Conservation (phyloP, 2,329 filamentous ascomycete genomes). For the Penicillium decumbens region DNA sequence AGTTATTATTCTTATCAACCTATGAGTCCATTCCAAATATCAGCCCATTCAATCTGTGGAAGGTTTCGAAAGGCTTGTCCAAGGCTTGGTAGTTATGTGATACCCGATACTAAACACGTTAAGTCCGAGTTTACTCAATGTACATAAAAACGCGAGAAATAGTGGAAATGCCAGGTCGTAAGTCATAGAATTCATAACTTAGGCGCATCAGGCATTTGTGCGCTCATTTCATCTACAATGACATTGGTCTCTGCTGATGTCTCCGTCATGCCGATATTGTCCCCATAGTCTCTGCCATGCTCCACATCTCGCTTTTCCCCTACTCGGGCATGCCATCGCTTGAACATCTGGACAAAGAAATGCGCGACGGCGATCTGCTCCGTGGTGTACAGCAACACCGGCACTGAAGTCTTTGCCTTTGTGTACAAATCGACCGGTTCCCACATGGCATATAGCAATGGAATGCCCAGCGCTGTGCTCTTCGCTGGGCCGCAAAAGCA, state of each 20-base stretch:
- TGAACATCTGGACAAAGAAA: slow-evolving; percentile 37
- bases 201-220: background rate
- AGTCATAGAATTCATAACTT: background rate
- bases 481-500: slow-evolving; percentile 72
- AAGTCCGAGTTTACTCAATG: background rate
- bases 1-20: background rate
- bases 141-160: background rate
- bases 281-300: background rate
- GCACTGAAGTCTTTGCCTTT: slow-evolving; percentile 38
- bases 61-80: background rate
- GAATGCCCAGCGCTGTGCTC: slow-evolving; percentile 66
- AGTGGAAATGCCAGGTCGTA: background rate
- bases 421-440: slow-evolving; percentile 29
- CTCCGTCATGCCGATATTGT: slow-evolving; percentile 10
- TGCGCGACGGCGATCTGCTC: slow-evolving; percentile 40
- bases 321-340: slow-evolving; percentile 27
- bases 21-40: background rate
- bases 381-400: slow-evolving; percentile 38
- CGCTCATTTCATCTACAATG: slow-evolving; percentile 1
- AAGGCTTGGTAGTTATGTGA: background rate
- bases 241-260: background rate
- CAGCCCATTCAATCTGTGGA: background rate
- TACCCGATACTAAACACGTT: background rate
- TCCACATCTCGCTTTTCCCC: slow-evolving; percentile 17
- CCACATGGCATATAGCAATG: slow-evolving; percentile 63